Evolutionary conservation across 352 stramenopile species (phyloP), one percentile per base, ranked within the genome.

Genomic region (Albugo candida): DNA sequence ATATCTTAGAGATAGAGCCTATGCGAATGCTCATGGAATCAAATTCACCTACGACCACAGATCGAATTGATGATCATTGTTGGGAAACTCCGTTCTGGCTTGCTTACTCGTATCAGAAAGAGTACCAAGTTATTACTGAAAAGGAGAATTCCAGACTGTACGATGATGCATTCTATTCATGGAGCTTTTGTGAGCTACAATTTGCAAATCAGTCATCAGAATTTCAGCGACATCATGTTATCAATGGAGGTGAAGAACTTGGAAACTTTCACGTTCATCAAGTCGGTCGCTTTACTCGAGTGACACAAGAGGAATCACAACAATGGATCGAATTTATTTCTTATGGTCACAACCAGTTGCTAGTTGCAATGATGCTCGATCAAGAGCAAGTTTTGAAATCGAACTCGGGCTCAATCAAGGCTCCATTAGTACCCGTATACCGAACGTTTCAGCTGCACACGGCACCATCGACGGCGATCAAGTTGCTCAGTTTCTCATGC

Each of bases 191-290:
- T 31, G 52, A 58, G 38, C 47, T 56, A 47, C 41, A 56, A 21
- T 19, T 31, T 11, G 43, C 49, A 47, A 14, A 48, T 18, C 38
- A 18, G 3, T 16, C 42, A n/a, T 14, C 12, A 11, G 19, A 20
- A 13, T 43, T 39, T 53, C 42, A 52, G 45, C 44, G 47, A 20
- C 54, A 59, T 17, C 58, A 70, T 50, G 65, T 59, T 20, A 46
- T 85, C 31, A 65, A 79, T 55, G 73, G 76, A 24, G 73, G 71
- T 5, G 60, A 49, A 11, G 48, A 56, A 20, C 63, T 85, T 11
- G 77, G 77, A 17, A 50, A 74, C 17, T 85, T 87, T 47, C 59
- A 65, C 21, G 53, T 89, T 18, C 68, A 86, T 35, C 71, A 84
- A 36, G 48, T 68, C 36, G 63, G 70, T 24, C 59, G 63, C 8